A percentile compares a stretch with the other conserved stretches of the same genome.
These are phyloP conservation scores for Albugo candida DNA, from an alignment of 352 stramenopile species.

Conservation along the genomic window DNA sequence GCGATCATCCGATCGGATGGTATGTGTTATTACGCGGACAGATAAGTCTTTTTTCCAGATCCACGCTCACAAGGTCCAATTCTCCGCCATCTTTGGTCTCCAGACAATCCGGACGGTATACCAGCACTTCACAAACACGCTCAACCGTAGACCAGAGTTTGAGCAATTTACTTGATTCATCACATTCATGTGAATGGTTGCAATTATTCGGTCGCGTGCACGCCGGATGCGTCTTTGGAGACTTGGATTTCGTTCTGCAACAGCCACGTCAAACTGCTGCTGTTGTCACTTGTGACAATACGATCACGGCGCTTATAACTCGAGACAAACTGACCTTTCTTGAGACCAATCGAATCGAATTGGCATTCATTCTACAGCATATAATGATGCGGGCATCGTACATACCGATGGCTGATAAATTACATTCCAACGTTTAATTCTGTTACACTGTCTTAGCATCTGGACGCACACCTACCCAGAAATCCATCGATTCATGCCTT, in stretches of 20 bases:
- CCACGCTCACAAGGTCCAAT: background rate
- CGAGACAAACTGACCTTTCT: slow-evolving; percentile 16
- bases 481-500: too few relatives aligned
- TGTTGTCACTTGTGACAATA: slow-evolving; percentile 5
- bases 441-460: background rate
- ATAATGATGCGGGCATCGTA: slow-evolving; percentile 33
- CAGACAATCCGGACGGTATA: too few relatives aligned
- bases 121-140: too few relatives aligned
- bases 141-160: too few relatives aligned
- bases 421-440: slow-evolving; percentile 14
- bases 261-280: slow-evolving; percentile 18
- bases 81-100: too few relatives aligned
- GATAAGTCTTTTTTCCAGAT: slow-evolving; percentile 20
- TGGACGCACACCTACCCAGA: too few relatives aligned
- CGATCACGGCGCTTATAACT: slow-evolving; percentile 20
- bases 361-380: slow-evolving; percentile 29
- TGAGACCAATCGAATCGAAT: slow-evolving; percentile 9
- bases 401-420: slow-evolving; percentile 31
- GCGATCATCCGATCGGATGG: slow-evolving; percentile 21
- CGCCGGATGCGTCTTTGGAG: slow-evolving; percentile 35
- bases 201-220: slow-evolving; percentile 22
- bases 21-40: slow-evolving; percentile 29
- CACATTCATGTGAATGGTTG: background rate
- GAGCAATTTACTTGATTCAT: too few relatives aligned
- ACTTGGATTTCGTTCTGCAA: slow-evolving; percentile 40